Conservation (phyloP, 371 early-diverging fungal species). For the Mucor mucedo region DNA sequence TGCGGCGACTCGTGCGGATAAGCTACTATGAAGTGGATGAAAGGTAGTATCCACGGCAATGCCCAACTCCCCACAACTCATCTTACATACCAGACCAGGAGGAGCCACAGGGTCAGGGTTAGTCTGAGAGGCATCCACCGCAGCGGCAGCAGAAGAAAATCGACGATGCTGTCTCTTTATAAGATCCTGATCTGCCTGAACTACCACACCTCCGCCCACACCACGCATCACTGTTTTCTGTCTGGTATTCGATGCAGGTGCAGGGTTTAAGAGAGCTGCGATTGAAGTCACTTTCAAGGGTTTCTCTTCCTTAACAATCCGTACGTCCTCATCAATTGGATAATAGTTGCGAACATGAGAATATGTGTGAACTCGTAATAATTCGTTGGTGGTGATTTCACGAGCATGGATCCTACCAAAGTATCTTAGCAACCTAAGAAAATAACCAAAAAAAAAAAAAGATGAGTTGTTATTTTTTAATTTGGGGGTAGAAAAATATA, state of each 20-base stretch:
- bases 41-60: slow-evolving; percentile 68
- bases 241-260: slow-evolving; percentile 9
- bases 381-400: slow-evolving; percentile 57
- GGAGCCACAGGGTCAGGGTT: slow-evolving; percentile 44
- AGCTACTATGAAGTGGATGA: slow-evolving; percentile 55
- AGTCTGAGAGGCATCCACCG: slow-evolving; percentile 27
- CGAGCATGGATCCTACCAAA: slow-evolving; percentile 58
- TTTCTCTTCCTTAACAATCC: slow-evolving; percentile 18
- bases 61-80: slow-evolving; percentile 62
- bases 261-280: slow-evolving; percentile 41
- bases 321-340: slow-evolving; percentile 23
- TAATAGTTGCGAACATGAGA: slow-evolving; percentile 63
- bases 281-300: slow-evolving; percentile 43
- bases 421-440: slow-evolving; percentile 50
- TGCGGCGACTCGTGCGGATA: slow-evolving; percentile 61
- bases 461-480: too few species aligned
- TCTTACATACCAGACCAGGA: slow-evolving; percentile 55
- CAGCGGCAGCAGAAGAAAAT: slow-evolving; percentile 42
- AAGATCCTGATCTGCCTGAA: slow-evolving; percentile 33
- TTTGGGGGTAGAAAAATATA: not conserved
- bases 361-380: slow-evolving; percentile 57
- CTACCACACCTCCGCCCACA: slow-evolving; percentile 46
- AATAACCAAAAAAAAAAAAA: too few species aligned
- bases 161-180: slow-evolving; percentile 38
- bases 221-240: slow-evolving; percentile 28